A percentile compares a stretch with the other conserved stretches of the same genome.
Evolutionary conservation across 2,329 filamentous ascomycete genomes (phyloP).

Genomic region (Cytospora paraplurivora): DNA sequence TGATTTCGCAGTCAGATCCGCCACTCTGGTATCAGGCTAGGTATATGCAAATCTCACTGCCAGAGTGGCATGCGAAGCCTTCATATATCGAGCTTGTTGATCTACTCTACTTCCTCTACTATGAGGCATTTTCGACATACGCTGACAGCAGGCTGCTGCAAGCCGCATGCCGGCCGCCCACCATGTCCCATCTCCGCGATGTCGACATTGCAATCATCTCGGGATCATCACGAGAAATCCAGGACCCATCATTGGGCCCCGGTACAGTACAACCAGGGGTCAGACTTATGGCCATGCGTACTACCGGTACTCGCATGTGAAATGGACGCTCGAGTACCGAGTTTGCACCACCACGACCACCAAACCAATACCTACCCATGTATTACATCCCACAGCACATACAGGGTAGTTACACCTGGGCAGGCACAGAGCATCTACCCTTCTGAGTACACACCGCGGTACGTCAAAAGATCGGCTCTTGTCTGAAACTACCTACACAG

Average conservation of each 20-base stretch:
- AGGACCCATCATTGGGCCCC: background rate
- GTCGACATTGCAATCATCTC: background rate
- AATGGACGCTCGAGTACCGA: background rate
- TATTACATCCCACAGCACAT: too few relatives aligned
- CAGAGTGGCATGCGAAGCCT: background rate
- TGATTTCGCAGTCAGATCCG: conserved; percentile 10
- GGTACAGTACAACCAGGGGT: background rate
- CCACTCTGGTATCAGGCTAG: conserved; percentile 4
- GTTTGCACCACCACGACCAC: too few relatives aligned
- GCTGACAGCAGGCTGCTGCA: conserved; percentile 14
- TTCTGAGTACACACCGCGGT: too few relatives aligned
- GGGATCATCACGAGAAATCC: background rate
- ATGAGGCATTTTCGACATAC: conserved; percentile 17
- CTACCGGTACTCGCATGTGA: background rate
- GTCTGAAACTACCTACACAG: too few relatives aligned
- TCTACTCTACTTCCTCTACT: background rate
- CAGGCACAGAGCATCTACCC: too few relatives aligned
- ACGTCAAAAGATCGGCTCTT: too few relatives aligned
- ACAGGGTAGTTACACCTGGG: too few relatives aligned
- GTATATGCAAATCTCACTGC: background rate
- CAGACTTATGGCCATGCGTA: background rate
- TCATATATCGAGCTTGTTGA: background rate
- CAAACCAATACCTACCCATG: too few relatives aligned
- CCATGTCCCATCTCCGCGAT: background rate
- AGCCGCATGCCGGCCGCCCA: conserved; percentile 9